Conservation (phyloP, 768 basidiomycete species). For the Russula sp. region DNA sequence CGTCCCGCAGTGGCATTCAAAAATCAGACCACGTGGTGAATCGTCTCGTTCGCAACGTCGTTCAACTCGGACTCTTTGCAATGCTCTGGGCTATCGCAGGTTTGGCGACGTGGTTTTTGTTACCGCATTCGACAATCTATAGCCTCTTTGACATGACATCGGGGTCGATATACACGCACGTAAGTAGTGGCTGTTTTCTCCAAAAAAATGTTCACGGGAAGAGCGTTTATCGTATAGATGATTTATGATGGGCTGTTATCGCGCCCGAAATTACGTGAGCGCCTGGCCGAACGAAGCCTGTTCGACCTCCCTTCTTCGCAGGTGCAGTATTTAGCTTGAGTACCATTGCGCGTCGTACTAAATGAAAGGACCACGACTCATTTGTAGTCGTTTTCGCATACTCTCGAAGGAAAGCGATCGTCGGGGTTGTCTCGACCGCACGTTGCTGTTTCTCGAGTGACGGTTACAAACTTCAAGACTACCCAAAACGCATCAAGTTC, state of each 20-base stretch:
- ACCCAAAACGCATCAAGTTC: background rate
- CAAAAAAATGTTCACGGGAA: background rate
- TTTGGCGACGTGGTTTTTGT: background rate
- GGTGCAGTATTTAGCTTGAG: background rate
- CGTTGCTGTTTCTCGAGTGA: background rate
- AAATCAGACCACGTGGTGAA: background rate
- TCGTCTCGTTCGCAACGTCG: slow-evolving; percentile 1
- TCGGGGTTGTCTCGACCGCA: background rate
- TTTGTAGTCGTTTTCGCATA: background rate
- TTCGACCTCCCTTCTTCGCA: slow-evolving; percentile 2
- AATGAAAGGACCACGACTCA: background rate
- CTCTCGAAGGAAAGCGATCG: background rate
- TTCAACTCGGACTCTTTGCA: slow-evolving; percentile 3
- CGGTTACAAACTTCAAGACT: background rate
- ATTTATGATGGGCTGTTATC: slow-evolving; percentile 1
- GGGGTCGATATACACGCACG: slow-evolving; percentile 12
- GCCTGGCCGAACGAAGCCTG: background rate
- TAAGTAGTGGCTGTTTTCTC: background rate
- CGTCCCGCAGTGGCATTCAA: background rate
- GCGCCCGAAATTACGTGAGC: background rate
- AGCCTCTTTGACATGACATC: background rate
- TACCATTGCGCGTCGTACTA: background rate
- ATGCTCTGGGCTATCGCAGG: background rate
- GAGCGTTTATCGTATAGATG: background rate
- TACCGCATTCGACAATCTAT: background rate